phyloP scores from a whole-genome alignment of 2,329 filamentous ascomycete species.

The Sporothrix mexicana region DNA sequence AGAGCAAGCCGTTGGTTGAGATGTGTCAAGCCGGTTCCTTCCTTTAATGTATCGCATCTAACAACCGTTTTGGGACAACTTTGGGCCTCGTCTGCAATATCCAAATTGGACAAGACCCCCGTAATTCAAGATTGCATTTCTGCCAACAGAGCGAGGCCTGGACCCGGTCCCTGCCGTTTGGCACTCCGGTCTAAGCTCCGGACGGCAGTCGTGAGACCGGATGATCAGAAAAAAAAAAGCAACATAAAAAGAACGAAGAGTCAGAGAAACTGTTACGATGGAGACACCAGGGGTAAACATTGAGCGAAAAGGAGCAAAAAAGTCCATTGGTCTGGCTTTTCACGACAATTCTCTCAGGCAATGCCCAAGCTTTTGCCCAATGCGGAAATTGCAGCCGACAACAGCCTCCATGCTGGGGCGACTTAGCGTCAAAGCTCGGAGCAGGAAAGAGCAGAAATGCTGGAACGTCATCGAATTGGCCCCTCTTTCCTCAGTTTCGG shows the following conservation, averaged over 20 bases:
- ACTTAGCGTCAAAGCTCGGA: conserved; percentile 16
- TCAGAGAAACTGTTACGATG: neutral
- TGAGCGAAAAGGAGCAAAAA: neutral
- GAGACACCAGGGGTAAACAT: neutral
- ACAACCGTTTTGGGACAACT: neutral
- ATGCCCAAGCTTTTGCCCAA: conserved; percentile 5
- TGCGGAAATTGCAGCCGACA: conserved; percentile 24
- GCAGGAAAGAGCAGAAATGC: conserved; percentile 2
- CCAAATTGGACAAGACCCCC: neutral
- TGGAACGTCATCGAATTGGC: conserved; percentile 29
- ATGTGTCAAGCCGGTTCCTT: neutral
- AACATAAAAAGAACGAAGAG: neutral
- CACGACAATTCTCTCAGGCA: neutral
- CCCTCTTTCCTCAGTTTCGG: conserved; percentile 22
- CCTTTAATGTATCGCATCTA: neutral
- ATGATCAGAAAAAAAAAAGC: neutral
- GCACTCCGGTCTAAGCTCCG: neutral
- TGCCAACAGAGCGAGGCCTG: neutral
- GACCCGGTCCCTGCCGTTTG: neutral
- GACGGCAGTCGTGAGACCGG: neutral
- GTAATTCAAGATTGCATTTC: neutral
- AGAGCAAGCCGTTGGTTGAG: conserved; percentile 3
- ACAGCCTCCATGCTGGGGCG: neutral
- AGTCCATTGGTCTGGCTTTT: neutral
- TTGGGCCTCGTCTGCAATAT: conserved; percentile 10